Evolutionary conservation across 495 filamentous ascomycete species (phyloP).

Genomic region (Lophiostoma macrostomum): DNA sequence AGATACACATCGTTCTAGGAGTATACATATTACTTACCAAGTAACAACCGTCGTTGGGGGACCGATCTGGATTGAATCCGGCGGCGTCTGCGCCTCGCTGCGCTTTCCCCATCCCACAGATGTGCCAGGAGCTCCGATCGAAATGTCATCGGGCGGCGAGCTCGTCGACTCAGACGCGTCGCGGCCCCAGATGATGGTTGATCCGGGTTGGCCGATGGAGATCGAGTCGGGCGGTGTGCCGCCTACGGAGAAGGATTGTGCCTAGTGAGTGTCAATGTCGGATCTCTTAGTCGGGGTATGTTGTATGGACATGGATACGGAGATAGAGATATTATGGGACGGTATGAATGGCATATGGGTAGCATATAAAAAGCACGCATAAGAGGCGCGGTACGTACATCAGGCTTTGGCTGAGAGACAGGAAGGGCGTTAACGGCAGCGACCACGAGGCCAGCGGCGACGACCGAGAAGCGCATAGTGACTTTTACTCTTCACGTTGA

Average conservation of each 20-base stretch:
- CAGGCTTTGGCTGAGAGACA: slow-evolving; percentile 11
- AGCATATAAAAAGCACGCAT: too few relatives aligned
- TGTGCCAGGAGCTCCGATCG: not conserved
- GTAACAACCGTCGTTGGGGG: too few relatives aligned
- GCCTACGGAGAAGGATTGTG: not conserved
- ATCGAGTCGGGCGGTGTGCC: not conserved
- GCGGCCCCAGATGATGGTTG: not conserved
- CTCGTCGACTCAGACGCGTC: too few relatives aligned
- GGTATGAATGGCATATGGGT: too few relatives aligned
- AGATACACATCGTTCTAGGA: too few relatives aligned
- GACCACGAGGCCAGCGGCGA: slow-evolving; percentile 25
- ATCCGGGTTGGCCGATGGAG: not conserved
- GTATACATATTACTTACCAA: too few relatives aligned
- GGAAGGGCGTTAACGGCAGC: slow-evolving; percentile 19
- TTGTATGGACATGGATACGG: too few relatives aligned
- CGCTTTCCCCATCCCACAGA: not conserved
- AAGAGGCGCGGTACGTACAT: slow-evolving; percentile 8
- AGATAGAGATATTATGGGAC: not conserved
- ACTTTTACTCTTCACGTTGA: not conserved
- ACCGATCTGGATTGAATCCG: too few relatives aligned
- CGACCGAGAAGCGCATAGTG: slow-evolving; percentile 22
- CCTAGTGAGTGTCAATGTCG: not conserved
- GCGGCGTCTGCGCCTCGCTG: not conserved
- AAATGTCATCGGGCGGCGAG: too few relatives aligned
- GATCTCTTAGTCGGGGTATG: not conserved